phyloP scores from a whole-genome alignment of 1,284 basidiomycete species.

The Pseudozyma sp. region DNA sequence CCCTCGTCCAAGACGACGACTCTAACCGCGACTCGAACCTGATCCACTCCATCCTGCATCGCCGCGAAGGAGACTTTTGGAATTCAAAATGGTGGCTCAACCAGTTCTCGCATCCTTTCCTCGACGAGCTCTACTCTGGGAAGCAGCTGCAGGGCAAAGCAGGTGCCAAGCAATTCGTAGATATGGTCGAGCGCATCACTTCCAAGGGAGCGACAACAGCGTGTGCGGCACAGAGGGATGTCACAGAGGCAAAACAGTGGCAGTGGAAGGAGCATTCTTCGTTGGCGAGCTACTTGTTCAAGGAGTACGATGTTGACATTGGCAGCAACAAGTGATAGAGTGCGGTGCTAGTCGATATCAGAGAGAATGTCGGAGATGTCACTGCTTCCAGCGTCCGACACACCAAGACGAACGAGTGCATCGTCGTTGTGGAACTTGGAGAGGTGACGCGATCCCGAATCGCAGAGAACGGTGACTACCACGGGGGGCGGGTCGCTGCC shows the following conservation, averaged over 20 bases:
- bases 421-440: slow-evolving; percentile 67
- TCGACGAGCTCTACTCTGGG: slow-evolving; percentile 18
- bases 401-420: slow-evolving; percentile 41
- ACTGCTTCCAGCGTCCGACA: slow-evolving; percentile 43
- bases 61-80: slow-evolving; percentile 55
- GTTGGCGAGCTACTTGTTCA: slow-evolving; percentile 21
- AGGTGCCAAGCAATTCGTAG: slow-evolving; percentile 49
- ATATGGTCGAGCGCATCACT: slow-evolving; percentile 39
- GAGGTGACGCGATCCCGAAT: slow-evolving; percentile 64
- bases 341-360: not conserved
- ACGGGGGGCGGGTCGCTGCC: slow-evolving; percentile 48
- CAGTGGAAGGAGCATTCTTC: slow-evolving; percentile 37
- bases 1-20: slow-evolving; percentile 50
- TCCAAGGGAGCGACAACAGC: slow-evolving; percentile 41
- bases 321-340: no score
- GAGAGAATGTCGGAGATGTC: slow-evolving; percentile 64
- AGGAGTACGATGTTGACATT: slow-evolving; percentile 14
- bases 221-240: slow-evolving; percentile 45
- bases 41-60: slow-evolving; percentile 54
- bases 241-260: slow-evolving; percentile 29
- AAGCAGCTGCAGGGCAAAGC: slow-evolving; percentile 16
- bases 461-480: slow-evolving; percentile 66
- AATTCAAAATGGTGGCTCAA: slow-evolving; percentile 58
- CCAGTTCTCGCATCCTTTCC: slow-evolving; percentile 39
- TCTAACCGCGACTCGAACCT: slow-evolving; percentile 33